phyloP scores from a whole-genome alignment of 1,284 basidiomycete species.

The Sporisorium exsertum region DNA sequence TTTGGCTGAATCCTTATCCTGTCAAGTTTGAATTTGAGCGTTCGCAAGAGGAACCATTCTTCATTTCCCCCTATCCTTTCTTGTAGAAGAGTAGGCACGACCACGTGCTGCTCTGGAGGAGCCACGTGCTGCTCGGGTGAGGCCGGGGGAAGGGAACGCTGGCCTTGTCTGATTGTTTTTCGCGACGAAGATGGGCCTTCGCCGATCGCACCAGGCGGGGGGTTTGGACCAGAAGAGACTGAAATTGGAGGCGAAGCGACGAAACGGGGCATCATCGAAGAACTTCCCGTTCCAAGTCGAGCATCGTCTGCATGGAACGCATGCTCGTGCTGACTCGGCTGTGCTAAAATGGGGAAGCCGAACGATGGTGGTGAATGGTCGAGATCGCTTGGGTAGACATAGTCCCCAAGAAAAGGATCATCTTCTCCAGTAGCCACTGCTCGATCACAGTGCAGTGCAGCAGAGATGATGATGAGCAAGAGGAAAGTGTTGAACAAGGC shows the following conservation, averaged over 20 bases:
- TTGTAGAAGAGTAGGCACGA: not conserved
- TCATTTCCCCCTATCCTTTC: not conserved
- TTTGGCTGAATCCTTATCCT: not conserved
- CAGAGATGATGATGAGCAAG: not conserved
- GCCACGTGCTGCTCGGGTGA: no score
- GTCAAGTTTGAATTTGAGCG: conserved; percentile 5
- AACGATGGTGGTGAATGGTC: not conserved
- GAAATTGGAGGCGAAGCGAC: not conserved
- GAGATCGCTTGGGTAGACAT: not conserved
- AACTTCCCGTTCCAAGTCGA: not conserved
- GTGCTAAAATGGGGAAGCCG: not conserved
- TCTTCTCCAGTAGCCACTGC: not conserved
- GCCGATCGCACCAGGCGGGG: not conserved
- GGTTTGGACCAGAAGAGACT: not conserved
- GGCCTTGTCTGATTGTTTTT: not conserved
- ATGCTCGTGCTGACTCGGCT: not conserved
- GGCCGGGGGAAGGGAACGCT: not conserved
- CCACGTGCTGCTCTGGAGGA: not conserved
- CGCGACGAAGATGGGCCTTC: not conserved
- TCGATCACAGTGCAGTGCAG: not conserved
- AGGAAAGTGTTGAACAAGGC: not conserved
- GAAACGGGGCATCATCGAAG: not conserved
- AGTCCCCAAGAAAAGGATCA: not conserved
- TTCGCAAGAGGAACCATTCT: conserved; percentile 2
- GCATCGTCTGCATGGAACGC: not conserved